phyloP scores from a whole-genome alignment of 805 yeast genomes.

The Teunomyces lycoperdinae region DNA sequence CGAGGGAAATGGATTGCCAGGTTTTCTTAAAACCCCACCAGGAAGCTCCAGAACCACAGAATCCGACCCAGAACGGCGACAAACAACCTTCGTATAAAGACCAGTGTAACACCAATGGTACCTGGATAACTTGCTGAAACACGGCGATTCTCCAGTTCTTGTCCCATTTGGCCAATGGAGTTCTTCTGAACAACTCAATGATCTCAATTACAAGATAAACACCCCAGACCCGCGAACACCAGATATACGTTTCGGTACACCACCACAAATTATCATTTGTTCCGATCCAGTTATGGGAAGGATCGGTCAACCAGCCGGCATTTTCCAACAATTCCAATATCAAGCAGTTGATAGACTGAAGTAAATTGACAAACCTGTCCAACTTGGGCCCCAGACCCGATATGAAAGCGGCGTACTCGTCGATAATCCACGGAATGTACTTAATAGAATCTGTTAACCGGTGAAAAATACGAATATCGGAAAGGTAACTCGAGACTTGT shows the following conservation, averaged over 20 bases:
- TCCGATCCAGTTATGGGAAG: conserved; percentile 45
- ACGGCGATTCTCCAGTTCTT: conserved; percentile 32
- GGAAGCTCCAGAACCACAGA: conserved; percentile 45
- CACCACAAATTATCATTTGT: conserved; percentile 39
- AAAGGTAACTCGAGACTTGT: conserved; percentile 32
- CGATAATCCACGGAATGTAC: conserved; percentile 45
- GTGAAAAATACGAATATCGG: conserved; percentile 42
- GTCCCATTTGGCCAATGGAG: conserved; percentile 37
- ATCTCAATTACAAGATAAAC: conserved; percentile 37
- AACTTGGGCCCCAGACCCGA: conserved; percentile 24
- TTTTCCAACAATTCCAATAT: conserved; percentile 40
- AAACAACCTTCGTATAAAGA: conserved; percentile 43
- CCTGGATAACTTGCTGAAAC: conserved; percentile 37
- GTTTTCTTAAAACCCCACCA: conserved; percentile 39
- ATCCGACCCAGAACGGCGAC: conserved; percentile 46
- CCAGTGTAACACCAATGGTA: conserved; percentile 46
- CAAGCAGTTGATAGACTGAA: conserved; percentile 40
- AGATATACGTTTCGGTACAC: conserved; percentile 42
- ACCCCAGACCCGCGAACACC: conserved; percentile 47
- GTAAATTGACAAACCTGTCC: conserved; percentile 33
- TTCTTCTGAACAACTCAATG: conserved; percentile 38
- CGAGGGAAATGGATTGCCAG: conserved; percentile 35
- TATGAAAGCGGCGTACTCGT: conserved; percentile 30
- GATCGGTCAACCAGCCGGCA: conserved; percentile 44
- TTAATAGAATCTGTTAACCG: conserved; percentile 40